Conservation (phyloP, 75 land plant genomes). For the Sequoia sempervirens region DNA sequence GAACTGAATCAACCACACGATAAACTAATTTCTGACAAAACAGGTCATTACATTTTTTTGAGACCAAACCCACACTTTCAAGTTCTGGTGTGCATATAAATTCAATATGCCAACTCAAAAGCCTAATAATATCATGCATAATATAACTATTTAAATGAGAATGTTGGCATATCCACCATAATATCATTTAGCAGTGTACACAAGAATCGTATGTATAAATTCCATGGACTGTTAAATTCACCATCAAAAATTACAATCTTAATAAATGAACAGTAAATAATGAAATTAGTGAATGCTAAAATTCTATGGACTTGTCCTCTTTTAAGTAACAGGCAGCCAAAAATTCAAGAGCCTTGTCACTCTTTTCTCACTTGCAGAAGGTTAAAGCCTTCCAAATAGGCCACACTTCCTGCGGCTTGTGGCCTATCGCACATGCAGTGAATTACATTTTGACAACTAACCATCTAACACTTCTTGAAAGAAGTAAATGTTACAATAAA, state of each 20-base stretch:
- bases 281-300: conserved; percentile 12
- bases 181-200: conserved; percentile 1
- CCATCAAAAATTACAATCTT: conserved; percentile 1
- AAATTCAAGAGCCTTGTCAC: conserved; percentile 11
- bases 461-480: conserved; percentile 9
- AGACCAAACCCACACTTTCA: neutral
- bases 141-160: neutral
- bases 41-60: neutral
- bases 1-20: neutral
- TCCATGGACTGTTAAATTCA: conserved; percentile 7
- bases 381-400: conserved; percentile 10
- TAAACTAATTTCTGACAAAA: neutral
- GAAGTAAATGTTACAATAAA: conserved; percentile 13
- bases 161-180: neutral
- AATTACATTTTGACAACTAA: conserved; percentile 10
- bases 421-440: conserved; percentile 2
- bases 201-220: neutral
- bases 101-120: neutral
- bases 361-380: conserved; percentile 5
- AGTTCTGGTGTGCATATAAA: neutral
- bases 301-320: conserved; percentile 1
- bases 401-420: conserved; percentile 7
- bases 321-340: conserved; percentile 8
- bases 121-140: neutral
- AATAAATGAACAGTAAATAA: conserved; percentile 8